Evolutionary conservation across 768 basidiomycete genomes (phyloP), one percentile per base, ranked within the genome.

Genomic region (Cystoderma amianthinum): DNA sequence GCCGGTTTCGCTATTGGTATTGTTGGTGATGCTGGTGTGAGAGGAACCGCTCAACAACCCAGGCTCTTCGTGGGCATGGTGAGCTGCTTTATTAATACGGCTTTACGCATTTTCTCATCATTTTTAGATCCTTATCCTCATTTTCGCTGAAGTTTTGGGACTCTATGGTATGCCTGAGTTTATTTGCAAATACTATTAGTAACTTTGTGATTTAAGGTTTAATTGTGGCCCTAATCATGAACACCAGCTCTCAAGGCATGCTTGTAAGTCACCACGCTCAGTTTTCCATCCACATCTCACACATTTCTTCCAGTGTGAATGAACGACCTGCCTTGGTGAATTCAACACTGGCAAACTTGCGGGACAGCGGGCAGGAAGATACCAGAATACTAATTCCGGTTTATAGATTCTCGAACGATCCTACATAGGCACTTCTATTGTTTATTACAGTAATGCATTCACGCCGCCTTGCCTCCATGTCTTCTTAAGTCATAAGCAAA

Each of bases 1-100:
- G 95, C 95, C 46, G 96, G 96, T 38, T 95, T 97, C 51, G 96
- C 96, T 47, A 84, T 99, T 57, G 96, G 96, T 44, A 97, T 98
- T 58, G 96, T 98, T 44, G 96, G 96, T 59, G 96, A 99, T 60
- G 94, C 95, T 46, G 95, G 96, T 74, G 96, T 98, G 20, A 75
- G 96, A 35, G 96, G 95, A 45, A 96, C 94, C 40, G 95, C 94
- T 35, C 95, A 97, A 63, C 94, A 98, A 67, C 90, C 92, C 39
- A 71, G 89, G 54, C 71, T 96, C 51, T 95, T 85, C 65, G 92
- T 96, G 53, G 88, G 90, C 58, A 97, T 95, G 93, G 87, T 84
- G 16, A 4, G 78, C 57, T 22, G 38, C 21, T 36, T 2, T 33
- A 10, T 23, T 17, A 3, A 3, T 39, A 25, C 32, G 24, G 25